These are phyloP conservation scores for Coemansia sp. DNA, from an alignment of 192 early-diverging fungal genomes.

Conservation along the genomic window DNA sequence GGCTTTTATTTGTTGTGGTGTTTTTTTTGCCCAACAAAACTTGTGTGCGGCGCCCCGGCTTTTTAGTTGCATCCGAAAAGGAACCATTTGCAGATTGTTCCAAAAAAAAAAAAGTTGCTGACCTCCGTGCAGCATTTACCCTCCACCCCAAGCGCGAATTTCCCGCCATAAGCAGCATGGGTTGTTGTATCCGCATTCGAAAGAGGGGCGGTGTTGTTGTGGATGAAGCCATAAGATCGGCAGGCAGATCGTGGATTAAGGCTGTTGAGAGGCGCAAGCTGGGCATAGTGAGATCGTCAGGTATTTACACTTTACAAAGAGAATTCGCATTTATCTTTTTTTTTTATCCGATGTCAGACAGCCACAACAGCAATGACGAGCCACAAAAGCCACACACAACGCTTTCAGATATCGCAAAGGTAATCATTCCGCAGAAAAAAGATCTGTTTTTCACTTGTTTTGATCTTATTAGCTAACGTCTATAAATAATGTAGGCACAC, in stretches of 20 bases:
- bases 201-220: not conserved
- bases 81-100: not conserved
- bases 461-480: not conserved
- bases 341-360: not conserved
- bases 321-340: not conserved
- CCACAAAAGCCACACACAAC: constrained; percentile 24
- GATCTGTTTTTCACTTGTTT: constrained; percentile 4
- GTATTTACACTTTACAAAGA: not conserved
- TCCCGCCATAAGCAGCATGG: not conserved
- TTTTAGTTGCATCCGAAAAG: constrained; percentile 3
- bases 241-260: constrained; percentile 5
- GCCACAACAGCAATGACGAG: constrained; percentile 13
- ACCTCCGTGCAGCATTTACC: no score
- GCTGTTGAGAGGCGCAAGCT: no score
- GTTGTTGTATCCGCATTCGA: not conserved
- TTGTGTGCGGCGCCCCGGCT: not conserved
- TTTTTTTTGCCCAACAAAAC: constrained; percentile 12
- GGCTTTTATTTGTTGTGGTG: constrained; percentile 13
- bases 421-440: constrained; percentile 2
- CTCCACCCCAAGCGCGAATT: not conserved
- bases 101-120: not conserved
- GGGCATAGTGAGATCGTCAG: not conserved
- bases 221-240: constrained; percentile 1
- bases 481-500: constrained; percentile 43
- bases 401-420: constrained; percentile 34